Evolutionary conservation across 176 grass and related monocot genomes (phyloP).

Genomic region (Puya raimondii): DNA sequence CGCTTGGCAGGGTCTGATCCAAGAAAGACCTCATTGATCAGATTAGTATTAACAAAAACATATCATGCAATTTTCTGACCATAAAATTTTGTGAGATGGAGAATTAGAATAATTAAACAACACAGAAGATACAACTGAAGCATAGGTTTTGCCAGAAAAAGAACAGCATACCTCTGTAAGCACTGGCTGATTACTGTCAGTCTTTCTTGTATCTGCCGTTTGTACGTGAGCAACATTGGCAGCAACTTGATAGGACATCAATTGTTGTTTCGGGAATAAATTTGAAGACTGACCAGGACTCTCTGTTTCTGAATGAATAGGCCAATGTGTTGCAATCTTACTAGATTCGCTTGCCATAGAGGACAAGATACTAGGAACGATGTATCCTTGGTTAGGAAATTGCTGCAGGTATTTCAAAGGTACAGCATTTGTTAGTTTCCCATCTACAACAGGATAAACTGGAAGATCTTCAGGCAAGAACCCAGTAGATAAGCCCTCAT

Average conservation of each 20-base stretch:
- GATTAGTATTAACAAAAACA: neutral
- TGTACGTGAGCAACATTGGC: slow-evolving; percentile 2
- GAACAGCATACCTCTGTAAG: slow-evolving; percentile 33
- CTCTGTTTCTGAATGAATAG: neutral
- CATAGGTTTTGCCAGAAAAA: slow-evolving; percentile 1
- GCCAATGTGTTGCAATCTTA: neutral
- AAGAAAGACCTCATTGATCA: slow-evolving; percentile 8
- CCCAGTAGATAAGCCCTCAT: slow-evolving; percentile 55
- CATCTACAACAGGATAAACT: slow-evolving; percentile 61
- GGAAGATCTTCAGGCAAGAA: slow-evolving; percentile 68
- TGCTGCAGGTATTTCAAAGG: slow-evolving; percentile 58
- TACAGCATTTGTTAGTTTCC: slow-evolving; percentile 43
- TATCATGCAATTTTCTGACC: neutral
- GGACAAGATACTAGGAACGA: neutral
- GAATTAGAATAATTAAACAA: slow-evolving; percentile 12
- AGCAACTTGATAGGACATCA: neutral
- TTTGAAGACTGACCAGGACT: neutral
- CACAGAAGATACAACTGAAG: slow-evolving; percentile 5
- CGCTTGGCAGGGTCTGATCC: slow-evolving; percentile 40
- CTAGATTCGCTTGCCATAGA: neutral
- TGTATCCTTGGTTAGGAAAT: slow-evolving; percentile 31
- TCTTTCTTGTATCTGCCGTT: slow-evolving; percentile 4
- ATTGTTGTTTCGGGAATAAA: neutral
- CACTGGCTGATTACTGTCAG: slow-evolving; percentile 19
- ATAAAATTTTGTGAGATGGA: neutral